Evolutionary conservation across 139 green algal species (phyloP).

Genomic region (Bryopsis sp.): DNA sequence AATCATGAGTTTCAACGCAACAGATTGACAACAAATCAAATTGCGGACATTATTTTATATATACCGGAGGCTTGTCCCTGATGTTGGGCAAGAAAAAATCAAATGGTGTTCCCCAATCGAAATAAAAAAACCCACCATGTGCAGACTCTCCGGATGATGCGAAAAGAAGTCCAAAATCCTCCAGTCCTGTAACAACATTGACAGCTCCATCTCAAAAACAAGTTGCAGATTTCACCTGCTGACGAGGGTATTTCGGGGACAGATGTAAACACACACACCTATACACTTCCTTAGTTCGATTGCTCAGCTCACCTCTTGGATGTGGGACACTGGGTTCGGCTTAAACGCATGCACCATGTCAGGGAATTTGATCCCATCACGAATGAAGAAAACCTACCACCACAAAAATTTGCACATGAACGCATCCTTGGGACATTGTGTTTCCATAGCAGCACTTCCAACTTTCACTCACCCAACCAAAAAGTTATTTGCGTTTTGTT

Average conservation of each 20-base stretch:
- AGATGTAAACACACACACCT: background rate
- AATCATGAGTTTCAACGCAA: no score
- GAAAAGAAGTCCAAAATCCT: constrained; percentile 95
- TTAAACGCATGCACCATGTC: constrained; percentile 96
- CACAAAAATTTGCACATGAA: background rate
- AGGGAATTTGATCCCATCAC: constrained; percentile 95
- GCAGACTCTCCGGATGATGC: constrained; percentile 77
- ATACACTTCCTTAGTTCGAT: background rate
- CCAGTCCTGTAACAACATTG: constrained; percentile 60
- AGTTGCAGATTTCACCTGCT: no score
- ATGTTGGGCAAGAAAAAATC: no score
- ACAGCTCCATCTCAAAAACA: background rate
- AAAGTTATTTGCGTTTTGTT: no score
- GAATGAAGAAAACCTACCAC: constrained; percentile 71
- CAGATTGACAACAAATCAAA: no score
- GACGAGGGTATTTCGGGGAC: no score
- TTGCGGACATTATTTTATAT: no score
- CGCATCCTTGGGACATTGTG: no score
- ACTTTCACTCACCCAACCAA: no score
- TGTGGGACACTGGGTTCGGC: constrained; percentile 93
- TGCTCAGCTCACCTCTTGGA: constrained; percentile 61
- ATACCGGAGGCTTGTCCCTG: no score
- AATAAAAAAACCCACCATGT: constrained; percentile 87
- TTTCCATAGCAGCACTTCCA: no score
- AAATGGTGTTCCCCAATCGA: no score